Evolutionary conservation across 1,284 basidiomycete genomes (phyloP), one percentile per base, ranked within the genome.

Genomic region (Anthracocystis setariae): DNA sequence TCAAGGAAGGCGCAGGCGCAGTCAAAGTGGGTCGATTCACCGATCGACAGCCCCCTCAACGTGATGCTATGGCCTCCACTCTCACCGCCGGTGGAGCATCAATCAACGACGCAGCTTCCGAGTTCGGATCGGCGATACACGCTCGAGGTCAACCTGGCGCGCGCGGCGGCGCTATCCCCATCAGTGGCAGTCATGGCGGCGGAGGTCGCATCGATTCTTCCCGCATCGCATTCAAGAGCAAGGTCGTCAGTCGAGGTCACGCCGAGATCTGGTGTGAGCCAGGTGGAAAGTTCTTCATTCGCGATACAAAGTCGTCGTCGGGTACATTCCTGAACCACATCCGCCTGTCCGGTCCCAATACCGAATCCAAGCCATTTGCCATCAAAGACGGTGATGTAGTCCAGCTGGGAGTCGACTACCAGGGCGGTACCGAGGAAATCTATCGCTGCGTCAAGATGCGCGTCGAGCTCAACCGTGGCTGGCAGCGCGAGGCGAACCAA

Each of bases 291-390:
- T 97, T 98, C 83, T 93, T 87, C 82, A 92, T 98, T 73, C 89
- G 89, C 60, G 95, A 98, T 82, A 96, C 94, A 10, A 92, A 92
- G 83, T 91, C 89, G 33, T 92, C 90, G 42, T 91, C 90, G 0
- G 95, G 95, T 37, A 98, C 96, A 0, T 98, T 98, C 84, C 86
- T 98, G 63, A 98, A 98, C 84, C 96, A 98, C 82, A 90, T 95
- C 62, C 86, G 95, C 21, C 87, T 98, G 10, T 91, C 90, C 33
- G 87, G 90, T 0, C 93, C 95, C 12, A 92, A 91, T 54, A 87
- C 89, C 13, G 93, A 95, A 51, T 77, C 74, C 32, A 86, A 89
- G 38, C 88, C 93, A 0, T 90, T 88, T 70, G 88, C 89, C 68
- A 86, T 98, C 78, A 92, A 91, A 84, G 95, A 98, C 71, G 95